A percentile compares a stretch with the other conserved stretches of the same genome.
phyloP scores from a whole-genome alignment of 345 rosid species.

The Bruguiera gymnorhiza region DNA sequence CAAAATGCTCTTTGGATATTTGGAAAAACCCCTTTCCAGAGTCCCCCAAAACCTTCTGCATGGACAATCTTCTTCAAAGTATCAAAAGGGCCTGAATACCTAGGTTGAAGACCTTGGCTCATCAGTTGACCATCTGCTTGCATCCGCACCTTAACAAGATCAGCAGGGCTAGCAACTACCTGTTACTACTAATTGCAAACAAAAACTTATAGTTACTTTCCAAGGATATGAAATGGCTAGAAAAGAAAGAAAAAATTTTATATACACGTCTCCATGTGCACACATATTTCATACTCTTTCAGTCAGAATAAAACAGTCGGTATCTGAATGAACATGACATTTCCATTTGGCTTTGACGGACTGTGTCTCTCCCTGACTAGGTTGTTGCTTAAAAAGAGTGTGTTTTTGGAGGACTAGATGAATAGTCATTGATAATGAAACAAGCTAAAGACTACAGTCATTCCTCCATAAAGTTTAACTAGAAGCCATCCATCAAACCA shows the following conservation, averaged over 20 bases:
- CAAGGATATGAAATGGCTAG: background rate
- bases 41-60: slow-evolving; percentile 55
- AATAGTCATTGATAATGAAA: no score
- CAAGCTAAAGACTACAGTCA: no score
- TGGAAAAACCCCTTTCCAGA: slow-evolving; percentile 88
- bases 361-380: background rate
- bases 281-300: no score
- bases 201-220: slow-evolving; percentile 2
- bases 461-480: no score
- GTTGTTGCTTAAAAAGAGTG: background rate
- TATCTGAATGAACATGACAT: background rate
- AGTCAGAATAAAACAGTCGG: no score
- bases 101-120: slow-evolving; percentile 59
- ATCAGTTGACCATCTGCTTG: slow-evolving; percentile 66
- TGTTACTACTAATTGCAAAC: slow-evolving; percentile 43
- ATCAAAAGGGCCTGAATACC: slow-evolving; percentile 61
- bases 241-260: background rate
- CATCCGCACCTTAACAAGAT: slow-evolving; percentile 90
- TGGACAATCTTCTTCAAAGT: slow-evolving; percentile 55
- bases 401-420: no score
- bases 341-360: background rate
- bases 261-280: no score
- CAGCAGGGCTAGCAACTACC: slow-evolving; percentile 91
- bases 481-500: background rate
- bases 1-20: slow-evolving; percentile 83